Evolutionary conservation across 192 early-diverging fungal genomes (phyloP).

Genomic region (Rhizophagus clarus): DNA sequence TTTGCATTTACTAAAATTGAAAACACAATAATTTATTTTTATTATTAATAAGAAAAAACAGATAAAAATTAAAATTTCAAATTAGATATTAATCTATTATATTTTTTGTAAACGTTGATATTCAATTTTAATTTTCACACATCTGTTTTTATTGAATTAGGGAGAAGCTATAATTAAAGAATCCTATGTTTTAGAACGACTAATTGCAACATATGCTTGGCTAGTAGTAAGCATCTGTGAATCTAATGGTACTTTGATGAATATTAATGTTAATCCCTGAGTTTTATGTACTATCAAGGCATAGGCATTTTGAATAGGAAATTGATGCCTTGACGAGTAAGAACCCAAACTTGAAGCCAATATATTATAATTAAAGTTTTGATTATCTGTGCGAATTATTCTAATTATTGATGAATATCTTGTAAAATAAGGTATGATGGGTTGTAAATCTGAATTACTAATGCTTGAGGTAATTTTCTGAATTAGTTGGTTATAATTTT

Average conservation of each 20-base stretch:
- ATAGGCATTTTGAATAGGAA: slow-evolving; percentile 3
- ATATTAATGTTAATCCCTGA: not conserved
- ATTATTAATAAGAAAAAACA: too few relatives aligned
- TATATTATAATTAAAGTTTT: not conserved
- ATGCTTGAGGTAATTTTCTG: not conserved
- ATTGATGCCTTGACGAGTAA: not conserved
- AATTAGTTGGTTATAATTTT: not conserved
- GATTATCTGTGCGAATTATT: not conserved
- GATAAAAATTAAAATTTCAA: too few relatives aligned
- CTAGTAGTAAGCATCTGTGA: not conserved
- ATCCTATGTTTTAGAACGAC: not conserved
- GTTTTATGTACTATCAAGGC: not conserved
- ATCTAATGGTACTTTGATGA: not conserved
- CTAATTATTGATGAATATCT: not conserved
- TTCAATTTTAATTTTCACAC: not conserved
- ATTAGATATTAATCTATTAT: too few relatives aligned
- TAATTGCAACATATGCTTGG: slow-evolving; percentile 15
- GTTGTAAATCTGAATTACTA: not conserved
- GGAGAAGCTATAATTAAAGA: not conserved
- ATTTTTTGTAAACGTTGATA: not conserved
- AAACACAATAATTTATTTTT: too few relatives aligned
- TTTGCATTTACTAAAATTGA: too few relatives aligned
- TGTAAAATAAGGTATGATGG: not conserved
- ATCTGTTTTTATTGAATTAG: not conserved
- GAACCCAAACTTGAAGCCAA: not conserved